Evolutionary conservation across 306 rosid species (phyloP).

Genomic region (Trifolium subterraneum): DNA sequence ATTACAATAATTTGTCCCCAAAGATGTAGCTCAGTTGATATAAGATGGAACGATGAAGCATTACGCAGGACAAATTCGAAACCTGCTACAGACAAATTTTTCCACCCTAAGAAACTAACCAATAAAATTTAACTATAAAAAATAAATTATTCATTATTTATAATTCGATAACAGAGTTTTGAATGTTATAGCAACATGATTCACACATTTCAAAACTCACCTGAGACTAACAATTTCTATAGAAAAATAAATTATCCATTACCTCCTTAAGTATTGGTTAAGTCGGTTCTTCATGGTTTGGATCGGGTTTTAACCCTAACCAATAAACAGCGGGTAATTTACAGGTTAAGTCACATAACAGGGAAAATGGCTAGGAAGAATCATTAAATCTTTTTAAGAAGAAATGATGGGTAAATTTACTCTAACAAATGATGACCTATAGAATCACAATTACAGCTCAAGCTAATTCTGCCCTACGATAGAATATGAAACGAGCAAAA

Average conservation of each 20-base stretch:
- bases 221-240: neutral
- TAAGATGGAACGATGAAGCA: neutral
- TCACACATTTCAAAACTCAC: constrained; percentile 5
- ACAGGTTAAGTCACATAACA: constrained; percentile 9
- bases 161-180: neutral
- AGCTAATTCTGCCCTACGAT: constrained; percentile 51
- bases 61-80: neutral
- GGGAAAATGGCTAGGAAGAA: constrained; percentile 12
- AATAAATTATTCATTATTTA: neutral
- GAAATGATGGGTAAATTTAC: neutral
- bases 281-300: neutral
- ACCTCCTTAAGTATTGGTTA: neutral
- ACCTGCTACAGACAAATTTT: neutral
- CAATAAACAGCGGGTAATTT: neutral
- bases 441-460: constrained; percentile 50
- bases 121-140: neutral
- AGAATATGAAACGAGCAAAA: constrained; percentile 42
- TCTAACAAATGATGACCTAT: constrained; percentile 28
- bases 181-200: neutral
- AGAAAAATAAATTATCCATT: neutral
- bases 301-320: neutral
- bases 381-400: constrained; percentile 30
- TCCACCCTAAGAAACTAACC: neutral
- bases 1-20: neutral
- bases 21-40: neutral